These are phyloP conservation scores for Metschnikowia santaceciliae DNA, from an alignment of 805 yeast species.

Conservation along the genomic window DNA sequence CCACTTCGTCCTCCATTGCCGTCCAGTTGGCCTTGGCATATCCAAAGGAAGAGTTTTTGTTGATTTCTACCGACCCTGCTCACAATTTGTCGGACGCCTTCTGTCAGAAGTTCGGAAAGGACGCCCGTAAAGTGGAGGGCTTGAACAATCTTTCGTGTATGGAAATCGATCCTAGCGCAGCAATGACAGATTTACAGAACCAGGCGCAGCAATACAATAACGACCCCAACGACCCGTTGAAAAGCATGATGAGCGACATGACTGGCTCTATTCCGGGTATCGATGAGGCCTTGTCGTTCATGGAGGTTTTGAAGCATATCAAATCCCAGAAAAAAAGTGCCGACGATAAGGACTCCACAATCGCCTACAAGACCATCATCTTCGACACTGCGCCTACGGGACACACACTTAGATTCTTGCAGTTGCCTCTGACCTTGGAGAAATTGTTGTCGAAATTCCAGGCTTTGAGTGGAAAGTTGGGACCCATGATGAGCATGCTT, in stretches of 20 bases:
- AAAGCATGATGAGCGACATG: constrained; percentile 78
- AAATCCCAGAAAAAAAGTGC: constrained; percentile 56
- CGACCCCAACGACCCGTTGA: constrained; percentile 61
- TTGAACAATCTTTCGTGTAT: constrained; percentile 85
- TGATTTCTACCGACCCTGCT: constrained; percentile 98
- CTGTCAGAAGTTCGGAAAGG: constrained; percentile 97
- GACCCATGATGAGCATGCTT: constrained; percentile 79
- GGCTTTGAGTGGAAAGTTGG: constrained; percentile 80
- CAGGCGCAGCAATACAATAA: constrained; percentile 54
- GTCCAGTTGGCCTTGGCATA: constrained; percentile 85
- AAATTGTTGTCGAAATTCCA: constrained; percentile 83
- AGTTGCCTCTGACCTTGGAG: constrained; percentile 88
- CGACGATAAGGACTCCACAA: constrained; percentile 22
- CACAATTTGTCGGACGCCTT: constrained; percentile 97
- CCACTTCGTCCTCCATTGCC: constrained; percentile 93
- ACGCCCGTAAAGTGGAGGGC: constrained; percentile 91
- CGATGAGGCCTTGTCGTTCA: constrained; percentile 95
- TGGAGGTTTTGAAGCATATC: constrained; percentile 97
- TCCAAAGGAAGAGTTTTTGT: constrained; percentile 73
- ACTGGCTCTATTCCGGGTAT: constrained; percentile 97
- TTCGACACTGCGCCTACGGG: constrained; percentile 99
- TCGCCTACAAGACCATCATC: constrained; percentile 75
- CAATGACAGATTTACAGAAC: constrained; percentile 76
- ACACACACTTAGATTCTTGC: constrained; percentile 91
- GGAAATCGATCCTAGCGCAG: constrained; percentile 97